These are phyloP conservation scores for Xylariaceae sp. DNA, from an alignment of 2,329 filamentous ascomycete genomes.

Conservation along the genomic window DNA sequence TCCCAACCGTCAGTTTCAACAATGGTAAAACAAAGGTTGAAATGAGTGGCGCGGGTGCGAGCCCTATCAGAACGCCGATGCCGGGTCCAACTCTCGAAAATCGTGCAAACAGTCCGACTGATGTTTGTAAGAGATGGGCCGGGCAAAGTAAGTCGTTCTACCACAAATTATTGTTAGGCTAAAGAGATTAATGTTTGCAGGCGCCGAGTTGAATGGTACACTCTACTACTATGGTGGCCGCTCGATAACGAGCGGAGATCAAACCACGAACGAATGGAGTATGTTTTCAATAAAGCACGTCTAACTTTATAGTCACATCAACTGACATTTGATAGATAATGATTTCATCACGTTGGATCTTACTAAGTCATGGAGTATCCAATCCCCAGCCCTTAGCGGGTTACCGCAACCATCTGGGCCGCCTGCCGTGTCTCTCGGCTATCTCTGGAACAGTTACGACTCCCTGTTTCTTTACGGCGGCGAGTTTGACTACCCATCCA, in stretches of 20 bases:
- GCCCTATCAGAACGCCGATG: slow-evolving; percentile 35
- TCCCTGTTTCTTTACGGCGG: slow-evolving; percentile 72
- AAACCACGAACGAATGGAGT: slow-evolving; percentile 67
- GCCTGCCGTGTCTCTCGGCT: slow-evolving; percentile 68
- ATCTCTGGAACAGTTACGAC: slow-evolving; percentile 69
- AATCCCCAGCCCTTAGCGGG: slow-evolving; percentile 58
- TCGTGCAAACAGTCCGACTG: slow-evolving; percentile 46
- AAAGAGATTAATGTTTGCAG: slow-evolving; percentile 32
- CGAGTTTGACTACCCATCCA: slow-evolving; percentile 60
- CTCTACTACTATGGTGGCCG: slow-evolving; percentile 74
- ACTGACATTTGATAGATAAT: slow-evolving; percentile 48
- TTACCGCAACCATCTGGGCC: slow-evolving; percentile 64
- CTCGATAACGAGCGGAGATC: slow-evolving; percentile 52
- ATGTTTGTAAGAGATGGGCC: slow-evolving; percentile 62
- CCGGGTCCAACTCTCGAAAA: slow-evolving; percentile 30
- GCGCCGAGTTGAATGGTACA: slow-evolving; percentile 68
- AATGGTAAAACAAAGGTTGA: slow-evolving; percentile 37
- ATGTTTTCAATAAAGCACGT: slow-evolving; percentile 26
- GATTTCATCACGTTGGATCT: slow-evolving; percentile 70
- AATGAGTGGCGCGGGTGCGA: slow-evolving; percentile 45
- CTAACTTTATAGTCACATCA: slow-evolving; percentile 3
- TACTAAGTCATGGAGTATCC: slow-evolving; percentile 66
- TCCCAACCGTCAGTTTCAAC: slow-evolving; percentile 45
- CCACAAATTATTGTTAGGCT: background rate
- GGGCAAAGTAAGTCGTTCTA: slow-evolving; percentile 50